Base-by-base conservation (phyloP, 345 rosid genomes). In the Populus tremula region DNA sequence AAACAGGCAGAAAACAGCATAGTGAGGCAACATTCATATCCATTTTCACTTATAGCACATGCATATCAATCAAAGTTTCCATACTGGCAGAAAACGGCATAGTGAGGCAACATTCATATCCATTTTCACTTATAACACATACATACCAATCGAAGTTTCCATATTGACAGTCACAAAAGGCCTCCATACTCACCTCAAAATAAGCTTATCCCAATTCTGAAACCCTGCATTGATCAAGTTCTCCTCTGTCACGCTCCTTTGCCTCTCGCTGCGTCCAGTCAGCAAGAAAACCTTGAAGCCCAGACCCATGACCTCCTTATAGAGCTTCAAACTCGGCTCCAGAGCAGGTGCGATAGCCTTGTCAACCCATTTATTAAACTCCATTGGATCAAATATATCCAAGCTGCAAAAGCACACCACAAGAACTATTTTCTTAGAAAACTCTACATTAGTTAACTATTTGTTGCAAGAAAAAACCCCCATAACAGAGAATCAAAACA, bases 341-440 rank as follows among this genome's bases (percentile, higher is more conserved):
- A 96, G 83, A 2, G 90, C 89, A 17, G 93, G 97, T 73, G 98
- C 92, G 16, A 73, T 71, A 53, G 87, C 97, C 79, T 74, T 87
- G 79, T 88, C 94, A 76, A 93, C 98, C 99, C 99, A 95, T 73
- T 87, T 88, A 74, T 91, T 96, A 63, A 92, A 95, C 81, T 87
- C 86, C 20, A 75, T 63, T 17, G 85, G 88, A 85, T 95, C 85
- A 77, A 92, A 95, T 43, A 85, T 75, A 87, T 93, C 93, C 81
- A 85, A 77, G 61, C 99, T 93, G 69, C 84, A 86, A 84, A 72
- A 70, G 23, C 50, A 12, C 18, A 14, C 50, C 50, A 47, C 49
- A 12, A 2, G 49, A 45, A 0, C 16, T 47, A 47, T 4, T 13
- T 47, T 47, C 50, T 47, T 47, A 13, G 50, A 47, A 14, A 47